These are phyloP conservation scores for Scenedesmus sp. DNA, from an alignment of 163 green algal species.

Conservation along the genomic window DNA sequence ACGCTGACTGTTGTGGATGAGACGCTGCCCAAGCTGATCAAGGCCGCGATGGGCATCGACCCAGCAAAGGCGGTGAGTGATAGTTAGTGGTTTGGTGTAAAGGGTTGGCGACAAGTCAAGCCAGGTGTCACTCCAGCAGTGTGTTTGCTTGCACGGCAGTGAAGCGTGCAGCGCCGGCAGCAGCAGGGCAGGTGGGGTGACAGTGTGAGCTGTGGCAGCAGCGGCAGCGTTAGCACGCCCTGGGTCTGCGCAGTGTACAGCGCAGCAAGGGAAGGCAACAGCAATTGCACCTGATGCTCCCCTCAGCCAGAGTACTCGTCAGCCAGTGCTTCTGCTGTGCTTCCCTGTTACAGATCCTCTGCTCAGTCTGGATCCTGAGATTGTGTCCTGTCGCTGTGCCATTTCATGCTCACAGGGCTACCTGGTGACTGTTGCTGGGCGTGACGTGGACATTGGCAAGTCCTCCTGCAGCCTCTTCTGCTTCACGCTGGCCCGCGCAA, in stretches of 20 bases:
- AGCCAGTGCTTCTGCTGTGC: too few relatives aligned
- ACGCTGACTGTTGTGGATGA: constrained; percentile 43
- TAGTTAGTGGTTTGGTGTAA: too few relatives aligned
- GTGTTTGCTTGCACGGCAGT: too few relatives aligned
- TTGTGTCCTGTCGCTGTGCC: not conserved
- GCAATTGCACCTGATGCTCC: too few relatives aligned
- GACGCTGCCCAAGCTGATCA: constrained; percentile 38
- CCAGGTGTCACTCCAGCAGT: too few relatives aligned
- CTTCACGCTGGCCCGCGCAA: constrained; percentile 47
- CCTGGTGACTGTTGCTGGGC: constrained; percentile 28
- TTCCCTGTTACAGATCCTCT: too few relatives aligned
- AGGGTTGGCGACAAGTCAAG: too few relatives aligned
- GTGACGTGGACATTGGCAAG: constrained; percentile 47
- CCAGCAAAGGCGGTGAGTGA: constrained; percentile 21
- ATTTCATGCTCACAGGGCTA: constrained; percentile 15
- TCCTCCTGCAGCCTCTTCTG: constrained; percentile 53
- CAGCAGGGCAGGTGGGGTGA: not conserved
- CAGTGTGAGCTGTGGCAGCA: not conserved
- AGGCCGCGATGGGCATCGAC: constrained; percentile 41
- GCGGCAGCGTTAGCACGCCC: not conserved
- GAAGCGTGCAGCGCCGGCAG: not conserved
- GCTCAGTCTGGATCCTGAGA: not conserved
- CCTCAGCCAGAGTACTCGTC: too few relatives aligned
- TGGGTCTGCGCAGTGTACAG: too few relatives aligned
- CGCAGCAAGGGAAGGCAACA: too few relatives aligned